Base-by-base conservation (phyloP, 108 stramenopile species). In the Bacterosira constricta region DNA sequence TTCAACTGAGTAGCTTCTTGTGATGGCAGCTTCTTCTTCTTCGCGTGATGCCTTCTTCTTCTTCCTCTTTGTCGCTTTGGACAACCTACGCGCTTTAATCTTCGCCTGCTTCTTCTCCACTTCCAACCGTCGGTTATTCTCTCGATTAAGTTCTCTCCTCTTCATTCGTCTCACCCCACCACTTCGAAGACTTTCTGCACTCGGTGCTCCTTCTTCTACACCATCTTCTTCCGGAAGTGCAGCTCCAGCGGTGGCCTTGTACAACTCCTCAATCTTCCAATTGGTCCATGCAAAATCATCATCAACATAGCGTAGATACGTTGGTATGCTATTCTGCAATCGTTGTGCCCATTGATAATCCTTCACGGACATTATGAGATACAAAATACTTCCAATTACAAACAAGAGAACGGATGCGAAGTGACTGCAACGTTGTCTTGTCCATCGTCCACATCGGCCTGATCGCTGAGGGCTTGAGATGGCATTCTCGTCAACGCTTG, bases 301-400 rank as follows among this genome's bases (percentile, higher is more conserved):
- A 20, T 62, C 61, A 4, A 21, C 38, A 2, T 1, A 5, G n/a
- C 61, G 13, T 11, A 62, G 61, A 8, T 11, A 39, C 3, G 17
- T 10, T 26, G 61, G 61, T 27, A 62, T n/a, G n/a, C n/a, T n/a
- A n/a, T n/a, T n/a, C 50, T 34, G 25, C 29, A 55, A 26, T 23
- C 36, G 18, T 39, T 41, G 36, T 27, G 66, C 47, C 36, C 38
- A 68, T 68, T 68, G 36, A 30, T 68, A 68, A 27, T 68, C 66
- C 25, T 55, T 21, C 0, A 68, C 53, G 13, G 66, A 29, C 29
- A 44, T 20, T 0, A 42, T 35, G 15, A 68, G 35, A 29, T 68
- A 68, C 11, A 68, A 50, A 21, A 54, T 15, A 27, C 35, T 37
- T 18, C 66, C 66, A 11, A 55, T 37, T 6, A 68, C n/a, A 20